Base-by-base conservation (phyloP, 2,329 filamentous ascomycete species). In the Cladosporium velox region DNA sequence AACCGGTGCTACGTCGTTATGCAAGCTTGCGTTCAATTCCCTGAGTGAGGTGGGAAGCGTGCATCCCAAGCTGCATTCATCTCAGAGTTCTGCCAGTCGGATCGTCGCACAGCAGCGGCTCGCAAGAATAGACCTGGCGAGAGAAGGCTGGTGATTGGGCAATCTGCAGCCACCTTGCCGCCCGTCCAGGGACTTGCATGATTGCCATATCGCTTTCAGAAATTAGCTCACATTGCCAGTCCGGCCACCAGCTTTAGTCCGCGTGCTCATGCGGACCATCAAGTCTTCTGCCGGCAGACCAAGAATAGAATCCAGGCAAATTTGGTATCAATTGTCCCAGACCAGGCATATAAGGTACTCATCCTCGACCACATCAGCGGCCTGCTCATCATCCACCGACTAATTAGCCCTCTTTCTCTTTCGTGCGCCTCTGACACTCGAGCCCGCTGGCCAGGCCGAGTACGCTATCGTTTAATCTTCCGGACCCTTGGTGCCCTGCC, bases 301-400 rank as follows among this genome's bases (percentile, higher is more conserved):
- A 82, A 81, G 78, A 82, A 83, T 83, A 83, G 81, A 81, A 78
- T 70, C 70, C 61, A 67, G 68, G 65, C 65, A 69, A 75, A 73
- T 78, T 78, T 73, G 70, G 66, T 66, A 69, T 67, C 74, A 75
- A 79, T 82, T 77, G 76, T 73, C 75, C 73, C 67, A 75, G 77
- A 79, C 69, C 73, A 79, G 72, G 76, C 75, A 80, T 82, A 82
- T 82, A 83, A 82, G 79, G 77, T 79, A 80, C 77, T 73, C 75
- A 21, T 74, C 76, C 63, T 68, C 71, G 38, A 66, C 71, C 77
- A 69, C 71, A 63, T 72, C 71, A 28, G 38, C 32, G 64, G 71
- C 75, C 75, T 74, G 71, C 74, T 78, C 75, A 78, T 75, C 74
- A 71, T 73, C 72, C 72, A 73, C 71, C 78, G 77, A 79, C 78